These are phyloP conservation scores for Moesziomyces parantarcticus DNA, from an alignment of 1,284 basidiomycete species.

Conservation along the genomic window DNA sequence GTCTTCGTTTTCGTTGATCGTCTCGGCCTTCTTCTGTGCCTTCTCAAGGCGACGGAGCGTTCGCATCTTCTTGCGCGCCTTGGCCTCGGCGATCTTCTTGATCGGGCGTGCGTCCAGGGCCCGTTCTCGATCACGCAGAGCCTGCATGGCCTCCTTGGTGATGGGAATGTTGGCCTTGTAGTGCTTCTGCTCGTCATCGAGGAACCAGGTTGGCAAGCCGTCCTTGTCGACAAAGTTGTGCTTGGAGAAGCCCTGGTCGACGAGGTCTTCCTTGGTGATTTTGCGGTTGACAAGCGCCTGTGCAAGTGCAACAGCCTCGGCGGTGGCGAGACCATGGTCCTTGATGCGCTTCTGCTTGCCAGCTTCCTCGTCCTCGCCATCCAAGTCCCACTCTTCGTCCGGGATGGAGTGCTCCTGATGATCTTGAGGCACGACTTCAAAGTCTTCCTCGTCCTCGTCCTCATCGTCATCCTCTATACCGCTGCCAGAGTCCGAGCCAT, in stretches of 20 bases:
- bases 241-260: conserved; percentile 96
- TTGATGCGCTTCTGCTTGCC: conserved; percentile 77
- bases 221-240: conserved; percentile 88
- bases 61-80: conserved; percentile 94
- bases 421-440: conserved; percentile 61
- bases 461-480: conserved; percentile 45
- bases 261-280: conserved; percentile 85
- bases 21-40: conserved; percentile 95
- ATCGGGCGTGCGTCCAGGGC: conserved; percentile 96
- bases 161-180: conserved; percentile 95
- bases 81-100: conserved; percentile 99
- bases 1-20: conserved; percentile 85
- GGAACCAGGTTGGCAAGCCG: conserved; percentile 92
- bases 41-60: conserved; percentile 87
- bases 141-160: conserved; percentile 92
- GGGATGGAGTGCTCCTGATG: conserved; percentile 79
- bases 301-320: conserved; percentile 91
- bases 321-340: conserved; percentile 85
- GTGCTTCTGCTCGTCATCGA: conserved; percentile 92
- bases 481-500: conserved; percentile 10
- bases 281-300: conserved; percentile 91
- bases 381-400: conserved; percentile 82
- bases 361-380: conserved; percentile 79
- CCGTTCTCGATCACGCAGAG: conserved; percentile 87
- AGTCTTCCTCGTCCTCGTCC: conserved; percentile 59